Evolutionary conservation across 352 stramenopile genomes (phyloP), one percentile per base, ranked within the genome.

Genomic region (Phytophthora sp.): DNA sequence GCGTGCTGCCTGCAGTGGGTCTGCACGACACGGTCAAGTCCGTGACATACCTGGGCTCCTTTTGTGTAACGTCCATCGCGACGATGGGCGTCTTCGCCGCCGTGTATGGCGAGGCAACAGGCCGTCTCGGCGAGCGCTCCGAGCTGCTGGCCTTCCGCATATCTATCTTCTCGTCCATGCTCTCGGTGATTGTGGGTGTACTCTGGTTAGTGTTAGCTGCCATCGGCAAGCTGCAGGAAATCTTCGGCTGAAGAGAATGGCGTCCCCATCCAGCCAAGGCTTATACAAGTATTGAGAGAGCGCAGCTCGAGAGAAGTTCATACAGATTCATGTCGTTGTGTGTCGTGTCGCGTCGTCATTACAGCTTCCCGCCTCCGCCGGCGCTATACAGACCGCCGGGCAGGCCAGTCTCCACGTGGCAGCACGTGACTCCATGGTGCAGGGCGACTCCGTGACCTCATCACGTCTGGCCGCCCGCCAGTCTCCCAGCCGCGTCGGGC

Each of bases 61-160:
- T 98, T 66, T 98, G 91, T 61, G 28, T 89, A 4, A 94, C 78
- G 31, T 93, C 77, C 24, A 97, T 94, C 57, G 61, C 94, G 26
- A 94, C 91, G 6, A 98, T 98, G 93, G 93, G 91, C 20, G 46
- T 81, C 0, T 98, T 97, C 74, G 88, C 93, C 3, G 79, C 79
- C 3, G 66, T 80, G 7, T 97, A 97, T 63, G 89, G 93, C 34
- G 85, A 91, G 55, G 79, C 75, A 2, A 92, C 85, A 3, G 77
- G 79, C 5, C 81, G 81, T 1, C 63, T 91, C 9, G 81, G 82
- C 42, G 79, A 91, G 49, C 84, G 84, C 46, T 91, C 80, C 10
- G 82, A 90, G 66, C 54, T 88, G 44, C 69, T 95, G 38, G 87
- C 84, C 30, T 94, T 91, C 56, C 75, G 82, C 17, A 87, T 95